Evolutionary conservation across 2,329 filamentous ascomycete genomes (phyloP).

Genomic region (Xylariaceae sp.): DNA sequence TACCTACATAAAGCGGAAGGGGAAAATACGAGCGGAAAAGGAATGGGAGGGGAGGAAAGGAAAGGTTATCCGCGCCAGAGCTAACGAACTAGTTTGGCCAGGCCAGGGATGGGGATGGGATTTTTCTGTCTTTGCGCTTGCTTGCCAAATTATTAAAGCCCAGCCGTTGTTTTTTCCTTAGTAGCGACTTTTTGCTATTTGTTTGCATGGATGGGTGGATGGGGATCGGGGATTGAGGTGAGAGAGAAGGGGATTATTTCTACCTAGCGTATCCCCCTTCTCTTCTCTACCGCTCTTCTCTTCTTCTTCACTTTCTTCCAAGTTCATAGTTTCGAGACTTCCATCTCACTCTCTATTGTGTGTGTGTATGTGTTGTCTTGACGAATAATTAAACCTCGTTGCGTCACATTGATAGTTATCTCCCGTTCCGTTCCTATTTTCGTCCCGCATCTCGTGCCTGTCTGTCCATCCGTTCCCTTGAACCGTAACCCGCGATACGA

Average conservation of each 20-base stretch:
- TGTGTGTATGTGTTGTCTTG: not conserved
- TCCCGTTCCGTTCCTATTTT: not conserved
- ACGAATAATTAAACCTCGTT: not conserved
- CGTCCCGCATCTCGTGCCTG: not conserved
- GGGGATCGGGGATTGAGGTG: not conserved
- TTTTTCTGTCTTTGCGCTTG: not conserved
- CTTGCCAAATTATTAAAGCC: no score
- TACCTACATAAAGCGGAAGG: not conserved
- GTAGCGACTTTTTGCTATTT: not conserved
- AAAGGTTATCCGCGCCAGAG: not conserved
- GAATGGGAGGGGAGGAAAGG: not conserved
- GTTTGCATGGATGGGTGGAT: not conserved
- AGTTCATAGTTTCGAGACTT: not conserved
- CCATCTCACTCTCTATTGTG: not conserved
- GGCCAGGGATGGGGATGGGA: no score
- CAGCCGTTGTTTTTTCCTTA: no score
- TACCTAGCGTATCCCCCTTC: no score
- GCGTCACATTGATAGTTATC: not conserved
- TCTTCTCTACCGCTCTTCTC: not conserved
- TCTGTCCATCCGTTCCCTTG: no score
- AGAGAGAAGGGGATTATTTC: no score
- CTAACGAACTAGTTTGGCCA: not conserved
- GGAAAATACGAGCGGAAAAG: not conserved
- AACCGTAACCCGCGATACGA: no score
- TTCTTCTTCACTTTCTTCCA: not conserved